These are phyloP conservation scores for Pinguiococcus pyrenoidosus DNA, from an alignment of 108 stramenopile genomes.

Conservation along the genomic window DNA sequence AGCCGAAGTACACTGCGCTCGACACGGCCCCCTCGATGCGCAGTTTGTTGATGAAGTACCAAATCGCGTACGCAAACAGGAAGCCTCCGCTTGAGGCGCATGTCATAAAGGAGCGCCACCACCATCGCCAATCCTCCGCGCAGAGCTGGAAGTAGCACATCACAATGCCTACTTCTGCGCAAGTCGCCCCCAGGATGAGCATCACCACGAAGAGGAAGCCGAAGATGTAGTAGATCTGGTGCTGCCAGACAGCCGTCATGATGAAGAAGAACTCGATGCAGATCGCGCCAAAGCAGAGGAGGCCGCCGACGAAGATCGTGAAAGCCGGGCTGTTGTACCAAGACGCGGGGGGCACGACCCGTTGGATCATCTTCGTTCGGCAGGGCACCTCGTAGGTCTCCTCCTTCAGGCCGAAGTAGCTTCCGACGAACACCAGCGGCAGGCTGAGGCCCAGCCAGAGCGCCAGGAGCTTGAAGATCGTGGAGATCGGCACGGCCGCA, in stretches of 20 bases:
- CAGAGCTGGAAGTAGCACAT: slow-evolving; percentile 96
- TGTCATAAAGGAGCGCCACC: slow-evolving; percentile 86
- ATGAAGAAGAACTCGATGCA: slow-evolving; percentile 97
- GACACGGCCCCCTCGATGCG: slow-evolving; percentile 25
- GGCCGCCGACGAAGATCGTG: slow-evolving; percentile 71
- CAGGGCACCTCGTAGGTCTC: slow-evolving; percentile 61
- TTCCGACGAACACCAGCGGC: slow-evolving; percentile 87
- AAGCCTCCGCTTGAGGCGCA: slow-evolving; percentile 76
- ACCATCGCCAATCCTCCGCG: slow-evolving; percentile 93
- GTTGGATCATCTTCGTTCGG: slow-evolving; percentile 74
- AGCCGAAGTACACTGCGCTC: slow-evolving; percentile 48
- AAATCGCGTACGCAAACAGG: slow-evolving; percentile 89
- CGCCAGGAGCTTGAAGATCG: slow-evolving; percentile 57
- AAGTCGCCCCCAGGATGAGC: slow-evolving; percentile 74
- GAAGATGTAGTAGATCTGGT: slow-evolving; percentile 93
- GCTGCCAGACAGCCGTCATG: slow-evolving; percentile 95
- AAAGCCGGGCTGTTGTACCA: slow-evolving; percentile 61
- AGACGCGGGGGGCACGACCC: background rate
- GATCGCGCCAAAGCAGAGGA: slow-evolving; percentile 92
- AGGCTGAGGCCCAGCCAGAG: slow-evolving; percentile 44
- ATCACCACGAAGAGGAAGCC: slow-evolving; percentile 88
- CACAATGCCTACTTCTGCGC: slow-evolving; percentile 88
- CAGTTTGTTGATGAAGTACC: slow-evolving; percentile 58
- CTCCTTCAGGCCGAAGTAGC: slow-evolving; percentile 78
- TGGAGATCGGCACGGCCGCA: slow-evolving; percentile 75